Evolutionary conservation across 2,329 filamentous ascomycete species (phyloP).

Genomic region (Hypoxylon sp.): DNA sequence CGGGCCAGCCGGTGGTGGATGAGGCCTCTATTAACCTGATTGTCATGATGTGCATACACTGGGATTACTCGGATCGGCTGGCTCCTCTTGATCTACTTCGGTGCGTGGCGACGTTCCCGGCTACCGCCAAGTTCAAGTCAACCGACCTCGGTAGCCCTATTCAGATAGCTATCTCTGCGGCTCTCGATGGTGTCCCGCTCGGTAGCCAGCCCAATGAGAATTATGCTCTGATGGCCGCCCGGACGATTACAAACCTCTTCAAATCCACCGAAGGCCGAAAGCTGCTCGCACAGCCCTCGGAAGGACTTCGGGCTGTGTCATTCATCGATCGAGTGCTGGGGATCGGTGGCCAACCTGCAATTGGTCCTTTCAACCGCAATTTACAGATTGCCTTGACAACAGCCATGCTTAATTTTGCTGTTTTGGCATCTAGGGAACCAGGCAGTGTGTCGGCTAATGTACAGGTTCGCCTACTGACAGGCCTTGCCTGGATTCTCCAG

Average conservation of each 20-base stretch:
- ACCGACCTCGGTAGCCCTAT: conserved; percentile 72
- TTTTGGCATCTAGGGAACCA: conserved; percentile 70
- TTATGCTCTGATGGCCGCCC: conserved; percentile 87
- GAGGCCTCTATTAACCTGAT: conserved; percentile 73
- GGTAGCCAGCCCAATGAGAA: conserved; percentile 76
- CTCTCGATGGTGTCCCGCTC: conserved; percentile 65
- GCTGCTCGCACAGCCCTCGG: conserved; percentile 70
- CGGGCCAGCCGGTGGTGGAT: conserved; percentile 64
- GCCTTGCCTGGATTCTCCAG: conserved; percentile 74
- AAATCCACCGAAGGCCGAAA: conserved; percentile 78
- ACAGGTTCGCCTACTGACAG: conserved; percentile 68
- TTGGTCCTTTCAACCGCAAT: conserved; percentile 78
- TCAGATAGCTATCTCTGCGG: conserved; percentile 61
- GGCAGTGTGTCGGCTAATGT: conserved; percentile 57
- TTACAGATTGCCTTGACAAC: conserved; percentile 87
- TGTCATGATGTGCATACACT: conserved; percentile 79
- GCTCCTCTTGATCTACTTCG: conserved; percentile 90
- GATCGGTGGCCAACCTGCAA: conserved; percentile 61
- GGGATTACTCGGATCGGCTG: conserved; percentile 85
- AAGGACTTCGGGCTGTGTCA: conserved; percentile 70
- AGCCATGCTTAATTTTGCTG: conserved; percentile 85
- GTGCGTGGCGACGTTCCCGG: conserved; percentile 79
- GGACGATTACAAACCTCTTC: conserved; percentile 88
- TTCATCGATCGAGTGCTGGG: conserved; percentile 75
- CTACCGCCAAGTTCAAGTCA: conserved; percentile 73